Percentiles rank a stretch among this genome's conserved stretches.
phyloP scores from a whole-genome alignment of 495 filamentous ascomycete species.

The Staphylotrichum longicolle region DNA sequence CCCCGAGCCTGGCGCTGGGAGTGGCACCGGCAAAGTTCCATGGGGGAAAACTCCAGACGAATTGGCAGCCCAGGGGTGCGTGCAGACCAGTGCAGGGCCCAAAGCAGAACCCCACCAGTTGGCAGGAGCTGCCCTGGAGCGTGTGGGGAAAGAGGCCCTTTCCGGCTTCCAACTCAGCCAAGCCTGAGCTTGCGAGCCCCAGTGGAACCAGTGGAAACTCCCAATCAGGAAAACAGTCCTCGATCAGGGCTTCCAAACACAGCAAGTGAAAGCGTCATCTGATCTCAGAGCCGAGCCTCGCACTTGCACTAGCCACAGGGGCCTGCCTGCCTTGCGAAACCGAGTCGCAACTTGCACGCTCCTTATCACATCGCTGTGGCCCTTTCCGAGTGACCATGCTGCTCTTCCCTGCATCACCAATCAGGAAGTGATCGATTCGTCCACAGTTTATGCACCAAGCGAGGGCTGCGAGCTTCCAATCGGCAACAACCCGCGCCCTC shows the following conservation, averaged over 20 bases:
- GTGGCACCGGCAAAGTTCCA: no score
- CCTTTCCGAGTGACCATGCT: no score
- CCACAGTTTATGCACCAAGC: background rate
- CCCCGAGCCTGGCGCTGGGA: no score
- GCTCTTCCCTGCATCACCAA: no score
- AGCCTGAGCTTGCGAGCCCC: no score
- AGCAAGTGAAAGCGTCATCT: background rate
- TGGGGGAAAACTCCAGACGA: background rate
- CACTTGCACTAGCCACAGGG: background rate
- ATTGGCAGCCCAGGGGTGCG: background rate
- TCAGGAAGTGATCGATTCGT: no score
- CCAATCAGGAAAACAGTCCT: conserved; percentile 5
- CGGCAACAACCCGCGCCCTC: background rate
- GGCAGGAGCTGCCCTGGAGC: conserved; percentile 2
- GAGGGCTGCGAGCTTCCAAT: background rate
- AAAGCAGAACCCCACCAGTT: background rate
- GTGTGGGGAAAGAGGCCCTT: background rate
- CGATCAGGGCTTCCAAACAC: background rate
- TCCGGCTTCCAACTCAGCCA: no score
- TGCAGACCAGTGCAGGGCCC: background rate
- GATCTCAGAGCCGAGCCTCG: background rate
- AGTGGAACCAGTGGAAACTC: background rate
- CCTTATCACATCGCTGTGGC: no score
- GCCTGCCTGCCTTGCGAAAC: background rate
- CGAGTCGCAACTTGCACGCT: background rate